phyloP scores from a whole-genome alignment of 2,329 filamentous ascomycete genomes.

The Colletotrichum noveboracense region DNA sequence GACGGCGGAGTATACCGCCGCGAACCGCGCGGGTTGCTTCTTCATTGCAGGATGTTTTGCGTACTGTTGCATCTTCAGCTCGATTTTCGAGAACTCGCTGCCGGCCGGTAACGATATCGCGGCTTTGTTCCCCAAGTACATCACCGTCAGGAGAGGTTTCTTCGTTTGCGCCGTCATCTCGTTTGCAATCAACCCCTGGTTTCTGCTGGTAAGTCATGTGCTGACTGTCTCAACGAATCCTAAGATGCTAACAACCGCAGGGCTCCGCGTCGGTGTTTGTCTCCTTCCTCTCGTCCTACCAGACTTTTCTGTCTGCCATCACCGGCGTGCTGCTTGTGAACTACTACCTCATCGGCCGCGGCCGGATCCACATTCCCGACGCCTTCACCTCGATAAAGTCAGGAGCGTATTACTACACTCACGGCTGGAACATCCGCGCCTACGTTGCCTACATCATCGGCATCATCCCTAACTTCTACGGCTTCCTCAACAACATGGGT shows the following conservation, averaged over 20 bases:
- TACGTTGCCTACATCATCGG: slow-evolving; percentile 32
- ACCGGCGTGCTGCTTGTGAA: slow-evolving; percentile 42
- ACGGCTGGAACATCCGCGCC: slow-evolving; percentile 15
- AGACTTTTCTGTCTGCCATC: slow-evolving; percentile 43
- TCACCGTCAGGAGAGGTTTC: slow-evolving; percentile 43
- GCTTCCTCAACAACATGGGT: slow-evolving; percentile 45
- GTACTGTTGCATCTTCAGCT: slow-evolving; percentile 46
- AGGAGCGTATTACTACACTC: slow-evolving; percentile 11
- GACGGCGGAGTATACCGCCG: slow-evolving; percentile 35
- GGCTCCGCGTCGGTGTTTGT: slow-evolving; percentile 40
- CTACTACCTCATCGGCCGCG: slow-evolving; percentile 37
- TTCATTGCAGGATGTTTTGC: slow-evolving; percentile 46
- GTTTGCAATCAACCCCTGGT: slow-evolving; percentile 43
- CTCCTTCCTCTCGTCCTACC: slow-evolving; percentile 39
- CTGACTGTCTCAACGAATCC: slow-evolving; percentile 38
- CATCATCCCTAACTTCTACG: slow-evolving; percentile 44
- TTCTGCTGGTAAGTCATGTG: slow-evolving; percentile 40
- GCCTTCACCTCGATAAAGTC: slow-evolving; percentile 9
- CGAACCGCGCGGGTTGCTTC: slow-evolving; percentile 41
- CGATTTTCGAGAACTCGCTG: slow-evolving; percentile 48
- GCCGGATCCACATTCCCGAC: slow-evolving; percentile 40
- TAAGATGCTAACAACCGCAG: slow-evolving; percentile 33
- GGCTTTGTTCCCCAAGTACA: slow-evolving; percentile 39
- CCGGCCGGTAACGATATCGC: slow-evolving; percentile 46
- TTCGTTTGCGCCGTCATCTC: slow-evolving; percentile 41